Base-by-base conservation (phyloP, 495 filamentous ascomycete genomes). In the Talaromyces thailandensis region DNA sequence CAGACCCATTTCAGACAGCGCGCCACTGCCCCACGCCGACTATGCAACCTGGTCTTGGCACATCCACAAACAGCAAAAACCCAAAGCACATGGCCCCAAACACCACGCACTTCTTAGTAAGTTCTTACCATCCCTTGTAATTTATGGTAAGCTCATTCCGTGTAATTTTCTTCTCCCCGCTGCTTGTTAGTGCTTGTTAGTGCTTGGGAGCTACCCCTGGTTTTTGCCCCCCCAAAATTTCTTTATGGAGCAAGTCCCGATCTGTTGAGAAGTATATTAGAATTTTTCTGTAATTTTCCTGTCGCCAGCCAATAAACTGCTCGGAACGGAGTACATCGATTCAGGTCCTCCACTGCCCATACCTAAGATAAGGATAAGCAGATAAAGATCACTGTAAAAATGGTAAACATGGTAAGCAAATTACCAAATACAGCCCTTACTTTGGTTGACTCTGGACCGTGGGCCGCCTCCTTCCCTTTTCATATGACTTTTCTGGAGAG, bases 401-500 rank as follows among this genome's bases (percentile, higher is more conserved):
- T 8, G n/a, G 21, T 7, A 50, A 50, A 11, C 45, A 50, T 6
- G 9, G 51, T 28, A 55, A 28, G 12, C 14, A 55, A 55, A 55
- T 48, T 48, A 48, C 43, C 43, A 48, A 48, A 55, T 55, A 55
- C 51, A 25, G 51, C 11, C 26, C 51, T 55, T 55, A 14, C 51
- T 24, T 28, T 28, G 51, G 51, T 53, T 26, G 23, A 53, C 40
- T 16, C 16, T 55, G 6, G 4, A 26, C 26, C 23, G 12, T 55
- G 51, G 23, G 8, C 26, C 51, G 51, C 51, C 61, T 52, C 28
- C 35, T 62, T 37, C 52, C 52, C 45, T 62, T n/a, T 52, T 61
- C 45, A 58, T 63, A 37, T 61, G 56, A 61, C 61, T 62, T 61
- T 52, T 57, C 26, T 62, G n/a, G 32, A 28, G 16, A 12, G 52